Percentiles rank a stretch among this genome's conserved stretches.
Conservation (phyloP, 352 stramenopile species). For the Plasmopara viticola region DNA sequence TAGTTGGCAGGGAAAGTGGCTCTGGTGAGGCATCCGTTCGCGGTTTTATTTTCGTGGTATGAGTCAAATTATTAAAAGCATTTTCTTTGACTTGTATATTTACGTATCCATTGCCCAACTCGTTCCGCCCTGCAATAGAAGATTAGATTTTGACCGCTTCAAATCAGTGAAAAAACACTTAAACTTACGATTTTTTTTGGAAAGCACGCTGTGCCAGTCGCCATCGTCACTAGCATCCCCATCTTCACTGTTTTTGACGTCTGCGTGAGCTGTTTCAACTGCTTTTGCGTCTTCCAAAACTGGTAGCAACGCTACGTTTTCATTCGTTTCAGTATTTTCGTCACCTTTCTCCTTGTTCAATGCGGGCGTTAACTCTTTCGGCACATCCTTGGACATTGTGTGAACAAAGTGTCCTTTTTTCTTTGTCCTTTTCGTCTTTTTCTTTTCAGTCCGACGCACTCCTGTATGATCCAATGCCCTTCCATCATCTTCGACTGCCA, state of each 20-base stretch:
- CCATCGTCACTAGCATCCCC: conserved; percentile 7
- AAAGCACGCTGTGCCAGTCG: conserved; percentile 19
- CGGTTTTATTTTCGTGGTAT: conserved; percentile 7
- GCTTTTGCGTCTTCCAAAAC: background rate
- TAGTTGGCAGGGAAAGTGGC: background rate
- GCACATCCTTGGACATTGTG: background rate
- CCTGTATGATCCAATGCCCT: conserved; percentile 2
- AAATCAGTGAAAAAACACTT: background rate
- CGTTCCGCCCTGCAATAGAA: conserved; percentile 22
- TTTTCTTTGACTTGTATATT: background rate
- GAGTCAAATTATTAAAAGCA: background rate
- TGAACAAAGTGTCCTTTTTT: conserved; percentile 19
- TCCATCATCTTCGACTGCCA: conserved; percentile 14
- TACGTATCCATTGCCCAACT: conserved; percentile 5
- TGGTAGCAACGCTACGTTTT: background rate
- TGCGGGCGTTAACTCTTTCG: background rate
- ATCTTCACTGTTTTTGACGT: background rate
- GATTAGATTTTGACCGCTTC: background rate
- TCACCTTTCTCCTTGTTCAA: background rate
- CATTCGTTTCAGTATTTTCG: background rate
- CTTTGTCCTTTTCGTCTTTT: conserved; percentile 34
- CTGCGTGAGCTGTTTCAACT: background rate
- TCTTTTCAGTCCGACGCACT: conserved; percentile 15
- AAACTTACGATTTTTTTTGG: conserved; percentile 32
- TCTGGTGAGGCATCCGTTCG: conserved; percentile 3